A percentile compares a stretch with the other conserved stretches of the same genome.
phyloP scores from a whole-genome alignment of 805 yeast genomes.

The Monosporozyma siamensis region DNA sequence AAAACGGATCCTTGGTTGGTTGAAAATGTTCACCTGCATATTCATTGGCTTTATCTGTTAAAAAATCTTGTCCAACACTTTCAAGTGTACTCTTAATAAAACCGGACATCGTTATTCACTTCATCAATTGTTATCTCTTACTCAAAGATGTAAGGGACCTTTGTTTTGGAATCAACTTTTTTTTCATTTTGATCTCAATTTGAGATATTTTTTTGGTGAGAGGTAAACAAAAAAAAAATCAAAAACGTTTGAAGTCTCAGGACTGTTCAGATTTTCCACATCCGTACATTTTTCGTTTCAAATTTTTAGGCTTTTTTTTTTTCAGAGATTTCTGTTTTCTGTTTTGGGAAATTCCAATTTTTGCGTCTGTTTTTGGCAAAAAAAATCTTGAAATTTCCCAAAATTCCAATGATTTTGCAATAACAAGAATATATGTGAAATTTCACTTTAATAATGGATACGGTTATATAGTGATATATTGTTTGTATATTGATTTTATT shows the following conservation, averaged over 20 bases:
- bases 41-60: slow-evolving; percentile 17
- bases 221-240: too few species aligned
- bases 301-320: not conserved
- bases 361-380: too few species aligned
- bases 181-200: not conserved
- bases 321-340: not conserved
- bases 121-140: too few species aligned
- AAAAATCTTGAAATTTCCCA: not conserved
- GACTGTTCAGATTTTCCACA: not conserved
- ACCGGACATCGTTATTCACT: too few species aligned
- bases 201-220: not conserved
- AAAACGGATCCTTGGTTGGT: slow-evolving; percentile 47
- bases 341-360: too few species aligned
- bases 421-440: not conserved
- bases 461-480: too few species aligned
- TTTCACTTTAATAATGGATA: not conserved
- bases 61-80: slow-evolving; percentile 9
- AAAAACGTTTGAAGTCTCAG: not conserved
- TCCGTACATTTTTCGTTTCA: not conserved
- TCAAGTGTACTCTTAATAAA: slow-evolving; percentile 8
- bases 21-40: slow-evolving; percentile 26
- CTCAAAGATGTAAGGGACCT: too few species aligned
- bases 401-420: not conserved
- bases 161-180: not conserved
- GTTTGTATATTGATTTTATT: too few species aligned